Percentiles rank a stretch among this genome's conserved stretches.
These are phyloP conservation scores for Aspergillus saccharolyticus DNA, from an alignment of 495 filamentous ascomycete genomes.

Conservation along the genomic window DNA sequence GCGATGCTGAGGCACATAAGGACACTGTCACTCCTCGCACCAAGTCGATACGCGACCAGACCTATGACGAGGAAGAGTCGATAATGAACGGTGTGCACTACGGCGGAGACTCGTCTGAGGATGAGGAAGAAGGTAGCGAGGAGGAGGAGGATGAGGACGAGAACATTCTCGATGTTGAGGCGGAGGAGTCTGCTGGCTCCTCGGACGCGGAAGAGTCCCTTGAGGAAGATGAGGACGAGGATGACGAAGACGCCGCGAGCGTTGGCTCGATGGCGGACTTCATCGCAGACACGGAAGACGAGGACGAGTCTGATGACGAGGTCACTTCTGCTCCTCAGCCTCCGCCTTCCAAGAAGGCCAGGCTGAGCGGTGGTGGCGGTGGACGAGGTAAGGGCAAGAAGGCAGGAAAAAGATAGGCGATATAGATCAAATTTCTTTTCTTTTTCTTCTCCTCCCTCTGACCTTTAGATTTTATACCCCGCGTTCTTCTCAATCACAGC, in stretches of 20 bases:
- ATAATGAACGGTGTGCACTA: slow-evolving; percentile 38
- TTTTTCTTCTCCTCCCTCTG: not conserved
- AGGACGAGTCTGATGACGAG: slow-evolving; percentile 34
- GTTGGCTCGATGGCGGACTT: slow-evolving; percentile 43
- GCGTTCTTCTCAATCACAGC: slow-evolving; percentile 13
- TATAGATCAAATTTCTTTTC: slow-evolving; percentile 1
- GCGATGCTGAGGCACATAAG: slow-evolving; percentile 32
- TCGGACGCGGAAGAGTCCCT: slow-evolving; percentile 45
- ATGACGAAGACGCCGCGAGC: slow-evolving; percentile 41
- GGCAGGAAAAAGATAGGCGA: slow-evolving; percentile 31
- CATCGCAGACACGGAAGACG: slow-evolving; percentile 43
- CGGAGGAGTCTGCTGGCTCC: slow-evolving; percentile 43
- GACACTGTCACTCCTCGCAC: slow-evolving; percentile 29
- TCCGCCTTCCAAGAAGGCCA: slow-evolving; percentile 37
- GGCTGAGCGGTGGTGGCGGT: slow-evolving; percentile 20
- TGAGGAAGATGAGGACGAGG: slow-evolving; percentile 39
- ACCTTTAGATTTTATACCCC: slow-evolving; percentile 15
- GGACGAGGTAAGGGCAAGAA: slow-evolving; percentile 29
- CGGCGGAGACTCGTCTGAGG: slow-evolving; percentile 33
- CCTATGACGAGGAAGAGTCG: slow-evolving; percentile 41
- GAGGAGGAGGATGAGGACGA: slow-evolving; percentile 39
- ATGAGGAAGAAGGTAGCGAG: slow-evolving; percentile 37
- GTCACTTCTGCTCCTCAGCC: slow-evolving; percentile 19
- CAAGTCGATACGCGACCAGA: slow-evolving; percentile 39
- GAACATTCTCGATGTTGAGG: slow-evolving; percentile 41